phyloP scores from a whole-genome alignment of 257 asterid species.

The Plectranthus barbatus region DNA sequence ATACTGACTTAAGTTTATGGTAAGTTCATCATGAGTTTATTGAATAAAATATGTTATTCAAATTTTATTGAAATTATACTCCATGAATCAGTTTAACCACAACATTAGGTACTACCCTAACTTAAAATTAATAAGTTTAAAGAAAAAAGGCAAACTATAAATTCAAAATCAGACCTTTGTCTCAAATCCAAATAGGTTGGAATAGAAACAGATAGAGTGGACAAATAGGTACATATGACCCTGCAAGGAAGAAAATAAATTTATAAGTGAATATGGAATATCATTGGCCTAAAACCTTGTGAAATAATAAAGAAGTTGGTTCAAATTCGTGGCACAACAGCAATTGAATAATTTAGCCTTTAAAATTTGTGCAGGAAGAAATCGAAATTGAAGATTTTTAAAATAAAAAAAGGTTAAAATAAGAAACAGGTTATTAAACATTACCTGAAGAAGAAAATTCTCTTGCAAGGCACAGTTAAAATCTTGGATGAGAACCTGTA shows the following conservation, averaged over 20 bases:
- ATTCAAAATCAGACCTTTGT: slow-evolving; percentile 60
- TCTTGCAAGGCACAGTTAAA: slow-evolving; percentile 97
- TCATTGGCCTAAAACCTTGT: not conserved
- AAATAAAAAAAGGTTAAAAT: not conserved
- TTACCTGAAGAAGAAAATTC: slow-evolving; percentile 93
- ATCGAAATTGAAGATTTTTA: not conserved
- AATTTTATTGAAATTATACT: not conserved
- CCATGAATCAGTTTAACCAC: not conserved
- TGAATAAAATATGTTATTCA: not conserved
- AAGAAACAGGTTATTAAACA: slow-evolving; percentile 6
- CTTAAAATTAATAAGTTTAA: not conserved
- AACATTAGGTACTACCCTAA: not conserved
- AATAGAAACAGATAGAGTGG: slow-evolving; percentile 79
- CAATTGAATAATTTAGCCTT: slow-evolving; percentile 4
- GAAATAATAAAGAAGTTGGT: not conserved
- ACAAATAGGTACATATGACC: slow-evolving; percentile 94
- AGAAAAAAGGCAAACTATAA: not conserved
- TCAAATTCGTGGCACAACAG: not conserved
- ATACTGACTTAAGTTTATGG: too few species aligned
- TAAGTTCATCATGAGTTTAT: not conserved
- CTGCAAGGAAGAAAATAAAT: slow-evolving; percentile 42
- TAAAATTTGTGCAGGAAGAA: slow-evolving; percentile 5
- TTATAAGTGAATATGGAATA: not conserved
- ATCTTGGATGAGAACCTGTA: slow-evolving; percentile 86
- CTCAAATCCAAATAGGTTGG: slow-evolving; percentile 95